Evolutionary conservation across 176 grass and related monocot genomes (phyloP).

Genomic region (Triticum dicoccoides): DNA sequence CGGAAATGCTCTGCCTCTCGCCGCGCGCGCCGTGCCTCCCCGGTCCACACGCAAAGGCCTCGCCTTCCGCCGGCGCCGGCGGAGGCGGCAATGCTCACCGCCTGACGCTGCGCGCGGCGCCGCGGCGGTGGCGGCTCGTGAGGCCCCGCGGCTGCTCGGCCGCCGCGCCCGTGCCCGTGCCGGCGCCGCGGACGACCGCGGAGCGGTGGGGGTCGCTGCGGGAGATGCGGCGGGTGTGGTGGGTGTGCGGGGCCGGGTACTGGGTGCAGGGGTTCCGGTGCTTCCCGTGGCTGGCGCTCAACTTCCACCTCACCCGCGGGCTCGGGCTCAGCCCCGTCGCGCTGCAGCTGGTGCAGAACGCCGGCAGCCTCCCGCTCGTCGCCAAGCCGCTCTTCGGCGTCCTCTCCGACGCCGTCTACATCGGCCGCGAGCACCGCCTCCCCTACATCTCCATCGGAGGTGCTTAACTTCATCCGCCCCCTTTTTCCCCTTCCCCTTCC

Average conservation of each 20-base stretch:
- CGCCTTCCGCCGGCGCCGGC: not conserved
- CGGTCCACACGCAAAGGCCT: not conserved
- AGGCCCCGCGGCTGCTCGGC: not conserved
- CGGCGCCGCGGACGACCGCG: slow-evolving; percentile 5
- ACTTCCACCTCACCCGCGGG: slow-evolving; percentile 68
- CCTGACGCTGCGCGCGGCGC: not conserved
- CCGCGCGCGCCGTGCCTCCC: not conserved
- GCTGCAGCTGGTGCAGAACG: slow-evolving; percentile 75
- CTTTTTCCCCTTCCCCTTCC: not conserved
- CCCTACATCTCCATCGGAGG: slow-evolving; percentile 79
- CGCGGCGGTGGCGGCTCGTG: not conserved
- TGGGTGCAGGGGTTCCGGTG: slow-evolving; percentile 93
- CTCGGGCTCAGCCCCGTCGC: slow-evolving; percentile 50
- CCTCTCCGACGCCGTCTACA: slow-evolving; percentile 64
- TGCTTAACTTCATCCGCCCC: not conserved
- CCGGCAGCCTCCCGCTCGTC: slow-evolving; percentile 65
- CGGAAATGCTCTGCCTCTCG: slow-evolving; percentile 36
- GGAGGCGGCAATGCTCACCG: not conserved
- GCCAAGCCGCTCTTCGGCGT: slow-evolving; percentile 81
- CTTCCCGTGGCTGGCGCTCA: slow-evolving; percentile 90
- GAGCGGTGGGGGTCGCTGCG: slow-evolving; percentile 13
- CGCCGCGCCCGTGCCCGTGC: not conserved
- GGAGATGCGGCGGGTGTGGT: slow-evolving; percentile 59
- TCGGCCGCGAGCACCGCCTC: slow-evolving; percentile 48
- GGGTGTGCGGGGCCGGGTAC: slow-evolving; percentile 73